A percentile compares a stretch with the other conserved stretches of the same genome.
These are phyloP conservation scores for Eimeria maxima DNA, from an alignment of 169 alveolate species.

Conservation along the genomic window DNA sequence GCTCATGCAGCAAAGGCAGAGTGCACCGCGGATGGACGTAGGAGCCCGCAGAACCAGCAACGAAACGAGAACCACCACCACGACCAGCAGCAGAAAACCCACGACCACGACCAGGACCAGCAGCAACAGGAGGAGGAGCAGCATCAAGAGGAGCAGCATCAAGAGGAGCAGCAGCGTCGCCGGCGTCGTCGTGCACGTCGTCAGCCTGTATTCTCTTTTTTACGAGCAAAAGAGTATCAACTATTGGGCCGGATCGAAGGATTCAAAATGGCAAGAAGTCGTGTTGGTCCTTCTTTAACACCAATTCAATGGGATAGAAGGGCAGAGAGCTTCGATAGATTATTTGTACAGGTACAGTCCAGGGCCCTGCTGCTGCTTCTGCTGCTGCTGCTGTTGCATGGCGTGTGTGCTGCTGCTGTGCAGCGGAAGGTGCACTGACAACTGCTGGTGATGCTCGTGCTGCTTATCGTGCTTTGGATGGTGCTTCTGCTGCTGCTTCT, in stretches of 20 bases:
- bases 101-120: background rate
- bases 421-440: too few relatives aligned
- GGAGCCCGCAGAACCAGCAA: background rate
- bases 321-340: conserved; percentile 12
- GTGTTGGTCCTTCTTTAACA: conserved; percentile 7
- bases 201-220: conserved; percentile 1
- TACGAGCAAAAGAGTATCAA: conserved; percentile 5
- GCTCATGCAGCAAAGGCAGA: background rate
- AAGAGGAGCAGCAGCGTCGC: conserved; percentile 15
- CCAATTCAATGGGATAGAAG: conserved; percentile 10
- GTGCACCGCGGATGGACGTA: background rate
- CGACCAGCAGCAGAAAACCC: background rate
- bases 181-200: background rate
- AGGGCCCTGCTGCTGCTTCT: background rate
- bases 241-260: background rate
- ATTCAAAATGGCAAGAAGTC: background rate
- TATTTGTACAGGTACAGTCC: background rate
- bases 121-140: conserved; percentile 34
- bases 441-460: background rate
- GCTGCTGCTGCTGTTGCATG: background rate
- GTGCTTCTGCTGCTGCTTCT: background rate
- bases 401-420: background rate
- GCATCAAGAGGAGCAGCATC: background rate
- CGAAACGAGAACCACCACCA: background rate
- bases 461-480: background rate